These are phyloP conservation scores for Pedinophyceae sp. DNA, from an alignment of 139 green algal species.

Conservation along the genomic window DNA sequence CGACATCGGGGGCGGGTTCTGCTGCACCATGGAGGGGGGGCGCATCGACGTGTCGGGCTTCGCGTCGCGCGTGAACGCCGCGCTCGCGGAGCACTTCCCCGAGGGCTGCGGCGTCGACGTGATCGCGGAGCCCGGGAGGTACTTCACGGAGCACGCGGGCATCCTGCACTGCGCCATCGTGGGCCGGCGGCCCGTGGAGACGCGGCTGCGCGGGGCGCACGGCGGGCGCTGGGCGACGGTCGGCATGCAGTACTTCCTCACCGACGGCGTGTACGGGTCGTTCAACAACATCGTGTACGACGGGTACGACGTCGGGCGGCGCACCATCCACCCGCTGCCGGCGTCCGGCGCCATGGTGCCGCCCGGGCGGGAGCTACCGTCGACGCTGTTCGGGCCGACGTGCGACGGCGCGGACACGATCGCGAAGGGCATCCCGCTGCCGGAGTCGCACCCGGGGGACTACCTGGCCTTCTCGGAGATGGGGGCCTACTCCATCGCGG, in stretches of 20 bases:
- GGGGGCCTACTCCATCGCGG: slow-evolving; percentile 81
- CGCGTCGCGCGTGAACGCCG: slow-evolving; percentile 11
- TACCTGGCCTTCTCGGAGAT: slow-evolving; percentile 81
- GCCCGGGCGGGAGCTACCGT: not conserved
- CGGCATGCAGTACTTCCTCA: slow-evolving; percentile 26
- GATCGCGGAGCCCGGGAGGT: slow-evolving; percentile 32
- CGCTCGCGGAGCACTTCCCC: slow-evolving; percentile 26
- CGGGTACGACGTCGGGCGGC: too few species aligned
- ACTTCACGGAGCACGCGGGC: slow-evolving; percentile 24
- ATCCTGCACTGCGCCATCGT: slow-evolving; percentile 21
- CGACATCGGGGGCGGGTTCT: slow-evolving; percentile 35
- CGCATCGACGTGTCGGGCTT: slow-evolving; percentile 4
- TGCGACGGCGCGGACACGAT: slow-evolving; percentile 33
- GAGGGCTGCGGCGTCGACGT: slow-evolving; percentile 10
- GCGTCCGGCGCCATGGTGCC: not conserved
- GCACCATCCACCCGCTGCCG: not conserved
- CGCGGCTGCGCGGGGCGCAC: not conserved
- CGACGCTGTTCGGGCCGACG: slow-evolving; percentile 25
- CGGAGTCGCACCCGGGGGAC: slow-evolving; percentile 69
- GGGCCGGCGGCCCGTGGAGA: slow-evolving; percentile 9
- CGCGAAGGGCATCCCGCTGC: slow-evolving; percentile 27
- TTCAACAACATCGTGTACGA: slow-evolving; percentile 30
- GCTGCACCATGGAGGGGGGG: slow-evolving; percentile 1
- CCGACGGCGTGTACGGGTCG: slow-evolving; percentile 29
- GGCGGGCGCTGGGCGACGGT: not conserved